phyloP scores from a whole-genome alignment of 2,329 filamentous ascomycete genomes.

The Colletotrichum orbiculare region DNA sequence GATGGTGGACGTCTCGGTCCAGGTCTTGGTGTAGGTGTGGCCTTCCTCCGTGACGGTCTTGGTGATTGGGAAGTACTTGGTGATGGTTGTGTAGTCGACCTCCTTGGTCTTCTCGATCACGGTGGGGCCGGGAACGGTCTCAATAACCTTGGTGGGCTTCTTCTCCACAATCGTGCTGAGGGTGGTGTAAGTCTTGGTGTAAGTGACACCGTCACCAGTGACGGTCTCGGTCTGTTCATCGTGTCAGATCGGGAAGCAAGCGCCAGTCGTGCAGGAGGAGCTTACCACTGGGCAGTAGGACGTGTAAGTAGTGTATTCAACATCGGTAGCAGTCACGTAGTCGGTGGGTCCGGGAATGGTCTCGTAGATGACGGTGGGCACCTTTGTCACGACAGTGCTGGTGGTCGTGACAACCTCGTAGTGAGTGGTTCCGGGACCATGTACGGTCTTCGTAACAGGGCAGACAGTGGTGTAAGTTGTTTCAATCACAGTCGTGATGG shows the following conservation, averaged over 20 bases:
- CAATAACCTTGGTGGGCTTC: slow-evolving; percentile 47
- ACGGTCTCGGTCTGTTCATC: slow-evolving; percentile 46
- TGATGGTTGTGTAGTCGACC: slow-evolving; percentile 40
- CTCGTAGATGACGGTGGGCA: slow-evolving; percentile 47
- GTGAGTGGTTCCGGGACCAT: slow-evolving; percentile 37
- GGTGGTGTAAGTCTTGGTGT: slow-evolving; percentile 42
- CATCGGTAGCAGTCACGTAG: slow-evolving; percentile 50
- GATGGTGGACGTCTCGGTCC: slow-evolving; percentile 43
- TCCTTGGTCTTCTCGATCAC: slow-evolving; percentile 45
- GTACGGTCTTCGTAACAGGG: slow-evolving; percentile 36
- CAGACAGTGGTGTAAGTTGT: slow-evolving; percentile 29
- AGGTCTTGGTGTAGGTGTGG: slow-evolving; percentile 40
- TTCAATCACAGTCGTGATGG: slow-evolving; percentile 13
- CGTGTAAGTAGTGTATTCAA: slow-evolving; percentile 56
- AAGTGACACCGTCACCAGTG: slow-evolving; percentile 47
- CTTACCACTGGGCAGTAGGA: slow-evolving; percentile 42
- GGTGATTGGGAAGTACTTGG: slow-evolving; percentile 10
- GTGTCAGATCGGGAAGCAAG: background rate
- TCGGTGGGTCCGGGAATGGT: slow-evolving; percentile 46
- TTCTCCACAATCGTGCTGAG: slow-evolving; percentile 45
- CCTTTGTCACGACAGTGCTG: slow-evolving; percentile 44
- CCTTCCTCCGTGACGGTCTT: slow-evolving; percentile 37
- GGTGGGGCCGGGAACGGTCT: slow-evolving; percentile 51
- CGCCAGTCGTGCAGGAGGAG: too few relatives aligned
- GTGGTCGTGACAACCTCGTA: slow-evolving; percentile 43